Evolutionary conservation across 2,329 filamentous ascomycete species (phyloP), one percentile per base, ranked within the genome.

Genomic region (Dactylonectria estremocensis): DNA sequence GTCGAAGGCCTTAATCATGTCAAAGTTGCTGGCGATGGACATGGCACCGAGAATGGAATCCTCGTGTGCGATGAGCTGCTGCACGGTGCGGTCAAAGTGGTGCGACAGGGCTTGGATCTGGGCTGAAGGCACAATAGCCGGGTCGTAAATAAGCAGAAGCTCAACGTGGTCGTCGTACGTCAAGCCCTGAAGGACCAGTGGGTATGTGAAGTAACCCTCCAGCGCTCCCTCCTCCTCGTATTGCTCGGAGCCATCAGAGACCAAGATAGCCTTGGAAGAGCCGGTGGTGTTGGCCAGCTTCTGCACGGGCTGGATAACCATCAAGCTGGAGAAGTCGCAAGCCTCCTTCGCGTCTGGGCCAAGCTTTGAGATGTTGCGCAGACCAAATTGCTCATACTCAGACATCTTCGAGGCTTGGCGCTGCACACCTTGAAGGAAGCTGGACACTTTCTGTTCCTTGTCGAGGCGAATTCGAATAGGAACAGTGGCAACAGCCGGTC

Each of bases 351-450:
- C 53, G 4, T 61, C 63, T 6, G 54, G 16, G 16, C 61, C 60
- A 1, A 71, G 40, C 20, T 62, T 68, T 20, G 69, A 67, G 46
- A 77, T 77, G 9, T 69, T 66, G 11, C 65, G 69, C 11, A 72
- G 43, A 6, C 70, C 70, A 14, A 56, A 62, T 9, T 72, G 69
- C 35, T 70, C 67, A 28, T 53, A 64, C 4, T 64, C 11, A 5
- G 66, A 66, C 66, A 71, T 67, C 5, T 66, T 64, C 4, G 58
- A 40, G 8, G 67, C 52, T 20, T 66, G 40, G 2, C 50, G 18
- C 31, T 77, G 73, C 0, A 74, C 52, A 1, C 73, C 71, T 18
- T 84, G 75, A 14, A 90, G 76, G 63, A 83, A 86, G 20, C 84
- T 75, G 0, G 70, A 69, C 10, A 84, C 75, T 0, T 75, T 71